Base-by-base conservation (phyloP, 306 rosid species). In the Styphnolobium japonicum region DNA sequence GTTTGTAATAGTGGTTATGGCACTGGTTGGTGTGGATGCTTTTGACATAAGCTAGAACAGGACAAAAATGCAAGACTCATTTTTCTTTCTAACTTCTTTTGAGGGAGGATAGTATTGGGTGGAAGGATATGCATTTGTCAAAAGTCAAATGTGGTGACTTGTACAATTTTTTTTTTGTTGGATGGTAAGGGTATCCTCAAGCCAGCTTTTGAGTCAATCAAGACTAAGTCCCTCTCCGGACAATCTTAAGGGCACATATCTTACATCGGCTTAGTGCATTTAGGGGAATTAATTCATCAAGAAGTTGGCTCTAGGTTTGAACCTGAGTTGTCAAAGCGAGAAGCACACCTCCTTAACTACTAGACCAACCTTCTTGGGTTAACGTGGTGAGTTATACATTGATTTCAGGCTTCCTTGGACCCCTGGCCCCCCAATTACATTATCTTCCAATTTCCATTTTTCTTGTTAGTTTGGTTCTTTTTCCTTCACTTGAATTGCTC, bases 401-500 rank as follows among this genome's bases (percentile, higher is more conserved):
- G 76, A 12, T 19, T 25, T 16, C 34, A 4, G 21, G 40, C 21
- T 60, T 14, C 22, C 42, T 11, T 34, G 6, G 15, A 16, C 45
- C 46, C 45, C 3, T 16, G 22, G 57, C 22, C 3, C n/a, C 12
- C 48, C 5, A 62, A 15, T 48, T 39, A 9, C 69, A 34, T n/a
- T 63, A 15, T 36, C 25, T 56, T 53, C 61, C 61, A 53, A 29
- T 70, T 9, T 16, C 31, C 19, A 15, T 53, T 51, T 10, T 71
- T 51, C 39, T 77, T 22, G 25, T 49, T 80, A 5, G 33, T 73
- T 82, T 10, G 34, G 3, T 77, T 83, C 37, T 56, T 45, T 74
- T 36, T 53, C 56, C 2, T 15, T 67, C 74, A 46, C 23, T 51
- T 49, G 37, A 29, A 48, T 40, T 58, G 62, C n/a, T 36, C 0